phyloP scores from a whole-genome alignment of 2,329 filamentous ascomycete species.

The Neurospora sp. region DNA sequence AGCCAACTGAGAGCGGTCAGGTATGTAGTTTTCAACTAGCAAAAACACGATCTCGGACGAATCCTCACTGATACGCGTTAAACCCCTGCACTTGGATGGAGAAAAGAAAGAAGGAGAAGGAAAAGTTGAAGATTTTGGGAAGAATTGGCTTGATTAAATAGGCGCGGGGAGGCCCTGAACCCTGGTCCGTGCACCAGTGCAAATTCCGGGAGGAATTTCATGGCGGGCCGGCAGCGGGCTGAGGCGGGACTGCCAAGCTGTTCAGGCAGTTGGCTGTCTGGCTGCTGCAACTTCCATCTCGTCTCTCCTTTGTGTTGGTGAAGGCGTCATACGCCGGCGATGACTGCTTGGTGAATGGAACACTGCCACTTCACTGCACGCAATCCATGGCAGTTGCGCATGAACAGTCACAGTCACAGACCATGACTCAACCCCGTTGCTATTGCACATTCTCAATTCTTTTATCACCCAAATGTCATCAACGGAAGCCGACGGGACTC shows the following conservation, averaged over 20 bases:
- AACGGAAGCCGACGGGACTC: background rate
- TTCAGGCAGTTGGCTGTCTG: background rate
- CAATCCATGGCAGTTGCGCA: background rate
- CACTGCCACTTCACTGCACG: background rate
- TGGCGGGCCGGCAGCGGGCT: background rate
- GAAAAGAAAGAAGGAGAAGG: conserved; percentile 30
- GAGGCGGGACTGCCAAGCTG: background rate
- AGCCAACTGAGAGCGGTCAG: conserved; percentile 66
- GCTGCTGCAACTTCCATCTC: background rate
- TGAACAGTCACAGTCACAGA: background rate
- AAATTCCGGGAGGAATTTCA: background rate
- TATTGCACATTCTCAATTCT: background rate
- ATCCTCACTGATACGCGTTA: conserved; percentile 80
- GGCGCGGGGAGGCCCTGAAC: background rate
- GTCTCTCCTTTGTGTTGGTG: background rate
- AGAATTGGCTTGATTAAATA: conserved; percentile 12
- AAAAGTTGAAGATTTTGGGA: background rate
- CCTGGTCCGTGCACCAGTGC: conserved; percentile 14
- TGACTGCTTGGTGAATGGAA: background rate
- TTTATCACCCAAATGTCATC: background rate
- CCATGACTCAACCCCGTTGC: background rate
- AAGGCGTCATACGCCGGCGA: background rate
- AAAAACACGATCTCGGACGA: conserved; percentile 81
- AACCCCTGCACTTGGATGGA: conserved; percentile 61
- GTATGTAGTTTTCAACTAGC: conserved; percentile 80